Percentiles rank a stretch among this genome's conserved stretches.
Evolutionary conservation across 2,329 filamentous ascomycete species (phyloP).

Genomic region (Pseudodiploospora longispora): DNA sequence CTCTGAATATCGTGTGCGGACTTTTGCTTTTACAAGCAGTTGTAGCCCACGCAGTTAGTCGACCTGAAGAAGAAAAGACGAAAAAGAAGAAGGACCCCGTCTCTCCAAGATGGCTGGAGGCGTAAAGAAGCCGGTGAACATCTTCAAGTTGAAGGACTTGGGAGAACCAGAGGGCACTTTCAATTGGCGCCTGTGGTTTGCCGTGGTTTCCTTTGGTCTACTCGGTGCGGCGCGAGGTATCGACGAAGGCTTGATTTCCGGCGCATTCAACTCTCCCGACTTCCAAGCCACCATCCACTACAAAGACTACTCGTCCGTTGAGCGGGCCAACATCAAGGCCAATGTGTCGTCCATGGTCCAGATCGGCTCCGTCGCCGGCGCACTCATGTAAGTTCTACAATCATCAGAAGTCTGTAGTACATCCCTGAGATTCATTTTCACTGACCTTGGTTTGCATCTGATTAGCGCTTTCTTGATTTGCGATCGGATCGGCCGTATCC

Average conservation of each 20-base stretch:
- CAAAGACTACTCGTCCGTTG: slow-evolving; percentile 39
- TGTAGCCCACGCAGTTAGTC: too few relatives aligned
- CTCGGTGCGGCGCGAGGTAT: slow-evolving; percentile 70
- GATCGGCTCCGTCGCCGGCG: slow-evolving; percentile 65
- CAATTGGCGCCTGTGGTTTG: slow-evolving; percentile 74
- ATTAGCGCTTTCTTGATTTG: slow-evolving; percentile 49
- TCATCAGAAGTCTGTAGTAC: slow-evolving; percentile 1
- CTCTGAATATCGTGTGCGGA: too few relatives aligned
- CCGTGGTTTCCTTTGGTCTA: slow-evolving; percentile 64
- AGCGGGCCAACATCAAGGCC: slow-evolving; percentile 60
- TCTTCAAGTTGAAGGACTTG: slow-evolving; percentile 57
- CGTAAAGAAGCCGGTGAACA: slow-evolving; percentile 48
- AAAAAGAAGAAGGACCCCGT: too few relatives aligned
- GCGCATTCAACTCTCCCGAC: slow-evolving; percentile 58
- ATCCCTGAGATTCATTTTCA: not conserved
- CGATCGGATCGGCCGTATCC: slow-evolving; percentile 54
- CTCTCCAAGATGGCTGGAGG: slow-evolving; percentile 37
- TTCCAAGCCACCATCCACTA: slow-evolving; percentile 55
- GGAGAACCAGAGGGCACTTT: slow-evolving; percentile 62
- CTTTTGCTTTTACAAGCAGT: too few relatives aligned
- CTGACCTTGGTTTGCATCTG: not conserved
- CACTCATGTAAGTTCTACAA: slow-evolving; percentile 39
- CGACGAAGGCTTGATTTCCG: slow-evolving; percentile 73
- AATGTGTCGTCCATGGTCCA: slow-evolving; percentile 80
- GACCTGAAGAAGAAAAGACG: too few relatives aligned